Conservation (phyloP, 495 filamentous ascomycete genomes). For the Evernia prunastri region DNA sequence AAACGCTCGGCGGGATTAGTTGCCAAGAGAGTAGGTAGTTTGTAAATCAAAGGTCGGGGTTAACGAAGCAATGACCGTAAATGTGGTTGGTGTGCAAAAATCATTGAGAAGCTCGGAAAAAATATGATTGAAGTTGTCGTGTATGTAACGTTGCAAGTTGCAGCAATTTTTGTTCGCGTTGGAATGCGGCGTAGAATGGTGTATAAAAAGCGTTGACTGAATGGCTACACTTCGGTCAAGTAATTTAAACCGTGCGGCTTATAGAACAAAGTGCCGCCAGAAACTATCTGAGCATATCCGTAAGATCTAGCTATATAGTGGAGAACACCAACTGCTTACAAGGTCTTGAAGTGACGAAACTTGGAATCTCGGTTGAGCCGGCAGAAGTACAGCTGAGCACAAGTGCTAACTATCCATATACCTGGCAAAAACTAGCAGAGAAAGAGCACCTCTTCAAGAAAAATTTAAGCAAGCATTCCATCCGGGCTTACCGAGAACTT, state of each 20-base stretch:
- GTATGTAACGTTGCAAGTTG: no score
- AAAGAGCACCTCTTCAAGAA: constrained; percentile 16
- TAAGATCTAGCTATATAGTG: constrained; percentile 11
- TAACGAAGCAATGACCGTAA: no score
- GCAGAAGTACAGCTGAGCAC: constrained; percentile 20
- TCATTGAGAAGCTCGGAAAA: no score
- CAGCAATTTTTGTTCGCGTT: no score
- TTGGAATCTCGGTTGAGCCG: constrained; percentile 20
- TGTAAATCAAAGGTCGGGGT: no score
- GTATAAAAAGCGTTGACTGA: not conserved
- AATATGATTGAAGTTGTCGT: no score
- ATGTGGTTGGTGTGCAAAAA: no score
- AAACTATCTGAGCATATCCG: constrained; percentile 5
- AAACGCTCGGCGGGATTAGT: no score
- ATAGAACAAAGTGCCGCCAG: constrained; percentile 8
- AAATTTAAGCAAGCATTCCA: constrained; percentile 17
- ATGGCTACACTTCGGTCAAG: not conserved
- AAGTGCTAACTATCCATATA: constrained; percentile 13
- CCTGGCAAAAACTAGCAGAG: constrained; percentile 13
- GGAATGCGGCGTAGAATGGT: no score
- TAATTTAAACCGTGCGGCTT: constrained; percentile 11
- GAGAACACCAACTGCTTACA: constrained; percentile 3
- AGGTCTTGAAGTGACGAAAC: constrained; percentile 9
- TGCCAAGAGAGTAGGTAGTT: no score
- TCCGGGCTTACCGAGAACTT: constrained; percentile 15